Evolutionary conservation across 2,329 filamentous ascomycete genomes (phyloP).

Genomic region (Pseudogymnoascus sp.): DNA sequence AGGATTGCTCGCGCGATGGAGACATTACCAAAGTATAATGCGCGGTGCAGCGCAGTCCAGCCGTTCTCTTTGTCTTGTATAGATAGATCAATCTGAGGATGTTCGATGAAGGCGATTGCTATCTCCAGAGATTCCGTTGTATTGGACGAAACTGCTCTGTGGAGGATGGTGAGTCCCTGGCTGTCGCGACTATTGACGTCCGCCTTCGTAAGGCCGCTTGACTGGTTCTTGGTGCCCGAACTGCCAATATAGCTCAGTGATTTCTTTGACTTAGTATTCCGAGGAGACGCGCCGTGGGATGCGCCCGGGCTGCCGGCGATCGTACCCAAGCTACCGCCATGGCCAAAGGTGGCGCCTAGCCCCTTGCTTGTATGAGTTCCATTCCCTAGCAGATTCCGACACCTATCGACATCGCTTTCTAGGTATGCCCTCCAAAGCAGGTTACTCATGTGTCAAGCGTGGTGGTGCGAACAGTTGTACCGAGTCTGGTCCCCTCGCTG

Average conservation of each 20-base stretch:
- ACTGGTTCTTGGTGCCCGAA: conserved; percentile 37
- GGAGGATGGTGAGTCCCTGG: conserved; percentile 72
- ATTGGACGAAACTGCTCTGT: conserved; percentile 74
- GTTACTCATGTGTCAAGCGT: conserved; percentile 73
- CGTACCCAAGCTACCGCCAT: conserved; percentile 35
- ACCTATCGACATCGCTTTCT: conserved; percentile 94
- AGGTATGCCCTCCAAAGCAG: conserved; percentile 94
- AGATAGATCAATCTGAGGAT: conserved; percentile 79
- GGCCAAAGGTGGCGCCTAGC: conserved; percentile 36
- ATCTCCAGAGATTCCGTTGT: conserved; percentile 64
- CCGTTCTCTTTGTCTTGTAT: conserved; percentile 83
- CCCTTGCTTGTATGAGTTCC: conserved; percentile 48
- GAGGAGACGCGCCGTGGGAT: conserved; percentile 41
- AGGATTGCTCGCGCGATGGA: conserved; percentile 77
- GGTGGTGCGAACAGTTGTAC: conserved; percentile 29
- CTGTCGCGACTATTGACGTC: conserved; percentile 84
- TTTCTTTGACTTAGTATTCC: conserved; percentile 46
- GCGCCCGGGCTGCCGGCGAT: conserved; percentile 26
- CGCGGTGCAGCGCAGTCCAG: conserved; percentile 90
- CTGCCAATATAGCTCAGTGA: conserved; percentile 42
- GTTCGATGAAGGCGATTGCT: conserved; percentile 69
- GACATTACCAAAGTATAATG: conserved; percentile 83
- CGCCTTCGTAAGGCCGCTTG: conserved; percentile 40
- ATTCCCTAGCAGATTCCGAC: conserved; percentile 73
- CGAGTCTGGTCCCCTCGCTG: conserved; percentile 64